Evolutionary conservation across 2,329 filamentous ascomycete genomes (phyloP), one percentile per base, ranked within the genome.

Genomic region (Cladorrhinum sp.): DNA sequence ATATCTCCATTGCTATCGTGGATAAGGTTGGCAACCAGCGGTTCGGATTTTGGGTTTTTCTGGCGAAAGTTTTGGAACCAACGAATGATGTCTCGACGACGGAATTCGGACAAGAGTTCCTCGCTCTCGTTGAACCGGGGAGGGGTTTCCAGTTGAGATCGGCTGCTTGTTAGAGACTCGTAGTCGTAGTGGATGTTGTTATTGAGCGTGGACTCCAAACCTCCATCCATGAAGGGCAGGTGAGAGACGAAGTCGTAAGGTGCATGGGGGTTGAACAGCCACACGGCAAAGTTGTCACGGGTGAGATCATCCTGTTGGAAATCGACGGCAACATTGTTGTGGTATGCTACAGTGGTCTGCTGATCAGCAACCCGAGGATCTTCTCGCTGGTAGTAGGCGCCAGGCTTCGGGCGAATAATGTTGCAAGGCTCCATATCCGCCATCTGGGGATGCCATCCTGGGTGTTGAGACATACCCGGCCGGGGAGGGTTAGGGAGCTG

Each of bases 171-270:
- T 3, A 81, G 71, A 0, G 79, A 80, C 63, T 82, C 79, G 55
- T 80, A 78, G 61, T 83, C 79, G 62, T 81, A 81, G 57, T 77
- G 76, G 25, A 81, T 78, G 58, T 77, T 78, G 66, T 77, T 81
- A 69, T 81, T 81, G 60, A 82, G 79, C 0, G 78, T 75, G 1
- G 80, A 81, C 68, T 82, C 80, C 10, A 82, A 71, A 2, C 79
- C 79, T 20, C 77, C 78, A 50, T 82, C 79, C 4, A 79, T 66
- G 58, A 82, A 82, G 0, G 79, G 78, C 2, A 80, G 66, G 18
- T 74, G 76, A 2, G 76, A 69, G 16, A 80, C 72, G 59, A 71
- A 75, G 36, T 70, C 71, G 50, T 76, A 78, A 24, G 66, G 73
- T 0, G 74, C 73, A 53, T 78, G 76, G 2, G 77, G 72, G 48